These are phyloP conservation scores for Schrenkiella parvula DNA, from an alignment of 345 rosid genomes.

Conservation along the genomic window DNA sequence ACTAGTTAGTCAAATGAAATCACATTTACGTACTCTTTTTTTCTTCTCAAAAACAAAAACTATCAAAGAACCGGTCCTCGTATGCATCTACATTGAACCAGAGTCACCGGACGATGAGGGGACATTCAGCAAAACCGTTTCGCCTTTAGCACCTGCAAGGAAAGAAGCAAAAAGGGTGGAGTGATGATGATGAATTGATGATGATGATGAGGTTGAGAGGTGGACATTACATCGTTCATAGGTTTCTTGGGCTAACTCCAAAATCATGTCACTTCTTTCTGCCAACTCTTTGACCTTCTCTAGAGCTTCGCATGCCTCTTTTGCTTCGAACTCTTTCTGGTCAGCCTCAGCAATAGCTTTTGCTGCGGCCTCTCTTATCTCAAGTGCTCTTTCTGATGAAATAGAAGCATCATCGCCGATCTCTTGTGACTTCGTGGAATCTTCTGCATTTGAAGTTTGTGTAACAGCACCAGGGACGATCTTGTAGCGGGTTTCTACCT, in stretches of 20 bases:
- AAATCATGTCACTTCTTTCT: not conserved
- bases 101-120: not conserved
- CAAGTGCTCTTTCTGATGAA: not conserved
- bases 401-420: too few relatives aligned
- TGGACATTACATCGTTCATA: not conserved
- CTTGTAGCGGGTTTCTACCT: slow-evolving; percentile 55
- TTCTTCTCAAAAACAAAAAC: not conserved
- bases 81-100: not conserved
- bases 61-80: not conserved
- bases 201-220: not conserved
- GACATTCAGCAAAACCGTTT: not conserved
- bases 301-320: slow-evolving; percentile 37
- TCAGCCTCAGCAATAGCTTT: slow-evolving; percentile 46
- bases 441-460: slow-evolving; percentile 27
- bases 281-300: slow-evolving; percentile 36
- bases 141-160: slow-evolving; percentile 5
- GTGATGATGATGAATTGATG: not conserved
- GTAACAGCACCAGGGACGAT: slow-evolving; percentile 13
- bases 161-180: slow-evolving; percentile 1
- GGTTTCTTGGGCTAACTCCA: not conserved
- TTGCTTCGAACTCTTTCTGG: slow-evolving; percentile 28
- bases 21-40: not conserved
- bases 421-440: slow-evolving; percentile 28
- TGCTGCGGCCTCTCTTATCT: slow-evolving; percentile 38
- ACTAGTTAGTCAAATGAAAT: not conserved